Evolutionary conservation across 176 grass and related monocot genomes (phyloP), one percentile per base, ranked within the genome.

Genomic region (Avena atlantica): DNA sequence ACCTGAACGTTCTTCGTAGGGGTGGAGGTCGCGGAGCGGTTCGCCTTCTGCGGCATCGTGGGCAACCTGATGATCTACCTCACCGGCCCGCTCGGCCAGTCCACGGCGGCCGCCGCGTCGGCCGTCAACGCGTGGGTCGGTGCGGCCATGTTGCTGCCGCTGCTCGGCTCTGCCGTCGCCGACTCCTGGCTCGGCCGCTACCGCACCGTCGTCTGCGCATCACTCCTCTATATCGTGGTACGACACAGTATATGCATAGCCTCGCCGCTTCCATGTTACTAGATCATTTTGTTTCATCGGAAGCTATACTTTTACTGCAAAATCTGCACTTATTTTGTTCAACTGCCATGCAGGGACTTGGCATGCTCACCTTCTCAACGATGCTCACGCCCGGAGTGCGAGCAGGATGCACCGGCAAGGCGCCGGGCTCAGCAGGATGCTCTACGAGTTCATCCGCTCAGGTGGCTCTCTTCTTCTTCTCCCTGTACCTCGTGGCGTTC

Each of bases 101-200:
- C 67, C 9, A 70, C 67, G 67, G 67, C 67, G 34, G 31, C 67
- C 67, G 58, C 58, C 58, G 58, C 58, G 58, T 61, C 58, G 8
- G 58, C 59, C 59, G 9, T 61, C n/a, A 61, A 23, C n/a, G 8
- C 21, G 9, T 61, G 59, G 59, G 8, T 21, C 59, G 59, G 59
- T 9, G 59, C 21, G n/a, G 59, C n/a, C 6, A 81, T 80, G 40
- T 67, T 94, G 62, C 79, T 94, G 37, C 86, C 92, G 36, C 78
- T 97, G 61, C 63, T 97, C 48, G 92, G 88, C 17, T 86, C 92
- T 10, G 67, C 82, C 21, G 16, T 92, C 34, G 92, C 94, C 19
- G 94, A 96, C 71, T 93, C 91, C 2, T 96, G 84, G 83, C 84
- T 96, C 10, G 91, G 94, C 15, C 84, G 92, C 2, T 93, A 93